Percentiles rank a stretch among this genome's conserved stretches.
Conservation (phyloP, 2,329 filamentous ascomycete genomes). For the Periconia sp. region DNA sequence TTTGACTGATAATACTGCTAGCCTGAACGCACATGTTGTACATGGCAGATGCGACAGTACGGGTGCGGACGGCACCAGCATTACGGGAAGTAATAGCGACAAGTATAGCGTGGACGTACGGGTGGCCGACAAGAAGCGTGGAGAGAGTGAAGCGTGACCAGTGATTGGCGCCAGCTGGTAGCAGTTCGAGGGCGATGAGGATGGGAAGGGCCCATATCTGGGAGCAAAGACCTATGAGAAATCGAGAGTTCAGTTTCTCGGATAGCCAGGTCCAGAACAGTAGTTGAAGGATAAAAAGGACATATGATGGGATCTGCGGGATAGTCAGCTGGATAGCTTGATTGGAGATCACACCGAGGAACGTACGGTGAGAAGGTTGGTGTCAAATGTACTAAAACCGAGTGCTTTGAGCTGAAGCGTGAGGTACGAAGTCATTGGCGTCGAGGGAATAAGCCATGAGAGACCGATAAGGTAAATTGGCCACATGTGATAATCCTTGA, state of each 20-base stretch:
- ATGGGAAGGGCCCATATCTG: conserved; percentile 50
- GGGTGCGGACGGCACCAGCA: conserved; percentile 50
- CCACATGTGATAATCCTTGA: conserved; percentile 64
- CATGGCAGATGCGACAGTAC: conserved; percentile 50
- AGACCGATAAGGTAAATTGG: conserved; percentile 47
- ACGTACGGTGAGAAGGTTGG: conserved; percentile 44
- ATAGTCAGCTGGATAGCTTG: not conserved
- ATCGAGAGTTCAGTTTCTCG: conserved; percentile 58
- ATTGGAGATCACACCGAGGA: not conserved
- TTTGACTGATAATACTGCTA: conserved; percentile 37
- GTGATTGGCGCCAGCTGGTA: conserved; percentile 33
- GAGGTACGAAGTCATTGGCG: conserved; percentile 40
- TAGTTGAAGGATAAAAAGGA: conserved; percentile 56
- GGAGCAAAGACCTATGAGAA: conserved; percentile 52
- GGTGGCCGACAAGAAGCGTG: conserved; percentile 50
- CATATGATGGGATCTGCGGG: conserved; percentile 50
- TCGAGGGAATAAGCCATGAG: conserved; percentile 41
- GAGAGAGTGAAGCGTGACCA: conserved; percentile 49
- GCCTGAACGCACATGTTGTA: conserved; percentile 51
- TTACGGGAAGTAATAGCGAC: conserved; percentile 52
- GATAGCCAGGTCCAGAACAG: conserved; percentile 58
- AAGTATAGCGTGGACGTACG: conserved; percentile 53
- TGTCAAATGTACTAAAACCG: conserved; percentile 46
- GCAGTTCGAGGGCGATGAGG: conserved; percentile 44
- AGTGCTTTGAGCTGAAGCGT: conserved; percentile 42